Base-by-base conservation (phyloP, 225 moss, liverwort and hornwort genomes). In the Pseudisothecium myosuroides region DNA sequence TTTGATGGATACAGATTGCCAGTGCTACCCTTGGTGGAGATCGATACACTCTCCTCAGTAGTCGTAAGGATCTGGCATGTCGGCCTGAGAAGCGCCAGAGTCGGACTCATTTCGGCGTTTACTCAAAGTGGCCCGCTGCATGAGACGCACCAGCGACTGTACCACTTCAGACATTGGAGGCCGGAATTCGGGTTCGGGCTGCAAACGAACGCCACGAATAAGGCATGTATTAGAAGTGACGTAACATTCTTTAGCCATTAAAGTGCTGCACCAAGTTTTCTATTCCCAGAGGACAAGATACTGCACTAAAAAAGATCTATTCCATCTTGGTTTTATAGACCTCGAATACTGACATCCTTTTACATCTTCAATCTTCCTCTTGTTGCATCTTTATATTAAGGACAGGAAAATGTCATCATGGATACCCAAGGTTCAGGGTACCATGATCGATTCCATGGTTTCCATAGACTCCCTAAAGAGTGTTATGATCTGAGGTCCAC, bases 121-220 rank as follows among this genome's bases (percentile, higher is more conserved):
- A 86, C 82, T 95, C 86, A 94, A 87, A 54, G 93, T 94, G 60
- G 96, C 96, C 23, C 95, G 95, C 87, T 95, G 96, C 96, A 96
- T 96, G 36, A 96, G 93, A 80, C 96, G 92, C 71, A 94, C 94
- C 59, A 96, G 90, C 41, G 95, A 91, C 90, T 96, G 96, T 27
- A 95, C 95, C 56, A 96, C 96, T 94, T 96, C 96, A 37, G 96
- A 95, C 92, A 96, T 95, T 14, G 96, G 95, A 75, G 96, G 96
- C 87, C 96, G 93, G 88, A 96, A 96, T 89, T 96, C 96, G 21
- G 96, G 96, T 85, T 96, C 95, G 47, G 95, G 95, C 96, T 96
- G 94, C 89, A 91, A 82, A 85, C 68, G 61, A 88, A 75, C 43
- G 23, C n/a, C 56, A 73, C 84, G 61, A 63, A 37, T 52, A n/a